Evolutionary conservation across 1,139 yeast species (phyloP), one percentile per base, ranked within the genome.

Genomic region (Suhomyces bolitotheri): DNA sequence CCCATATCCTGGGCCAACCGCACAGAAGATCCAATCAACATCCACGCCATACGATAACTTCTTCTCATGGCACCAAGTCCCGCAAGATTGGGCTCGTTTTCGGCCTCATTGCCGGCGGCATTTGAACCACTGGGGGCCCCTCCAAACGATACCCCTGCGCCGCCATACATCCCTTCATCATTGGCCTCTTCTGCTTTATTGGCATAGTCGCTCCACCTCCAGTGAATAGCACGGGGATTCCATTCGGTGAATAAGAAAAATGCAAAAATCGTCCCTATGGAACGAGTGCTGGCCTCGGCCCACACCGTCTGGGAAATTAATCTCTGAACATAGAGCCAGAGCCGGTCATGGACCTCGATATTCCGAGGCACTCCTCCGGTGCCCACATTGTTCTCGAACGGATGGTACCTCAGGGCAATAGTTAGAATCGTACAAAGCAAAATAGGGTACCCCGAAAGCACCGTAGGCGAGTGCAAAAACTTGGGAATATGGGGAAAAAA

Each of bases 191-290:
- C 74, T 2, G 76, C 76, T 29, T 64, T 60, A 49, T 86, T 87
- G 3, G 96, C 96, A 60, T 87, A 88, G 58, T 89, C 97, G 0
- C 80, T 69, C 84, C 90, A 82, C 44, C 89, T 65, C 81, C 89
- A 84, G 58, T 89, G 96, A 43, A 89, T 88, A 5, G 96, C 96
- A 36, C 96, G 66, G 2, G 96, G 96, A 50, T 88, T 88, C 97
- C 97, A 89, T 56, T 89, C 96, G 0, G 96, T 86, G 48, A 89
- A 82, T n/a, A 90, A 63, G 31, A 89, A 62, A 53, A 89, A 87
- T 1, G 96, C 90, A 49, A 84, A 73, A 5, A 88, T 82, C 0
- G 96, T 88, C 1, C 96, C 96, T 5, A 88, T 77, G 0, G 94
- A 82, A 44, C 96, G 66, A 4, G 95, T 84, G 41, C 89, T 80